Conservation (phyloP, 768 basidiomycete species). For the Psilocybe cubensis region DNA sequence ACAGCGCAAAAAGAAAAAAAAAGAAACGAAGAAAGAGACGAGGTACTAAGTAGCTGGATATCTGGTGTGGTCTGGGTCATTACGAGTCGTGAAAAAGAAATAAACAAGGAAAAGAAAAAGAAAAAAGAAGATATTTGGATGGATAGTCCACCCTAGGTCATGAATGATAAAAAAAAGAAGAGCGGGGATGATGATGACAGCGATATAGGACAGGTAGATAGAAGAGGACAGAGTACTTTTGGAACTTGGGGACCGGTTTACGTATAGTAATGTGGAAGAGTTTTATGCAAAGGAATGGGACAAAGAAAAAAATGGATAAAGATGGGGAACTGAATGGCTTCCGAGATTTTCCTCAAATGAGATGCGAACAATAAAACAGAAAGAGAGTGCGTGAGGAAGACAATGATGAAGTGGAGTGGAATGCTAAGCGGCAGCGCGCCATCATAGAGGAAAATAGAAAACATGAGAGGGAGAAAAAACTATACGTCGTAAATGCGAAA, state of each 20-base stretch:
- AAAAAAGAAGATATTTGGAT: not conserved
- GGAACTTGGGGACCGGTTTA: not conserved
- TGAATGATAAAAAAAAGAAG: not conserved
- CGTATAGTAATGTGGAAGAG: not conserved
- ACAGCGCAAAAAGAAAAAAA: not conserved
- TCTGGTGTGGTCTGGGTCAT: slow-evolving; percentile 13
- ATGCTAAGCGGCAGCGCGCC: not conserved
- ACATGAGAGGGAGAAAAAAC: not conserved
- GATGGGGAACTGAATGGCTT: not conserved
- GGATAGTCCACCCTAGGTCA: not conserved
- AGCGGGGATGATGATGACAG: not conserved
- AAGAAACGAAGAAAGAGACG: not conserved
- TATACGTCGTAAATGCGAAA: not conserved
- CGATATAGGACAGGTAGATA: not conserved
- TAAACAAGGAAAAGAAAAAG: not conserved
- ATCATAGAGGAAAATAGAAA: not conserved
- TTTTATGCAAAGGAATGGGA: not conserved
- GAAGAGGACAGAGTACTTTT: not conserved
- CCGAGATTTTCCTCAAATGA: not conserved
- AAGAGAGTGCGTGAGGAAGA: not conserved
- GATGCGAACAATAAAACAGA: not conserved
- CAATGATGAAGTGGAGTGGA: not conserved
- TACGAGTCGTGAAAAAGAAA: slow-evolving; percentile 24
- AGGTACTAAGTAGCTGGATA: not conserved
- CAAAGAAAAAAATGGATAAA: not conserved